phyloP scores from a whole-genome alignment of 139 green algal species.

The Chlorella sp. region DNA sequence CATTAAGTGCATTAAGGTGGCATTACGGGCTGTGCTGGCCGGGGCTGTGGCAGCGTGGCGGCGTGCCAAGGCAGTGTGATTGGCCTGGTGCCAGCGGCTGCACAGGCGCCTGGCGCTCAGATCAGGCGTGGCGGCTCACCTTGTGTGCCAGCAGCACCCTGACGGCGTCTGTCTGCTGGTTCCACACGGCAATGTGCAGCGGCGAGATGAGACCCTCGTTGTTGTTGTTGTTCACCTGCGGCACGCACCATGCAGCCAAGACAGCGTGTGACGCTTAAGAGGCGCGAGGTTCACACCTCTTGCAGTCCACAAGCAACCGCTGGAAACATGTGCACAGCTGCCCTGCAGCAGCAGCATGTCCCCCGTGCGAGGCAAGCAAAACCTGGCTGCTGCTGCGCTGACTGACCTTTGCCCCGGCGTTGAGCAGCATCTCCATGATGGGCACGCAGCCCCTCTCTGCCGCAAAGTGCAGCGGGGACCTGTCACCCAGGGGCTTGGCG shows the following conservation, averaged over 20 bases:
- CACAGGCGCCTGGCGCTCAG: neutral
- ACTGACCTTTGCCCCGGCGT: conserved; percentile 18
- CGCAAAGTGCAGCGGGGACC: conserved; percentile 30
- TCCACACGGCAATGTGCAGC: conserved; percentile 33
- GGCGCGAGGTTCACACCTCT: too few species aligned
- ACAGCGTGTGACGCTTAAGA: too few species aligned
- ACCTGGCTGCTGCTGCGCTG: too few species aligned
- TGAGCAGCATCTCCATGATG: conserved; percentile 18
- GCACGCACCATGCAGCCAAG: neutral
- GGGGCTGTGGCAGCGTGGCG: too few species aligned
- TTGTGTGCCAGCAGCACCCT: conserved; percentile 26
- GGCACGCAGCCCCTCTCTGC: conserved; percentile 23
- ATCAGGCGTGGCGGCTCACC: conserved; percentile 6
- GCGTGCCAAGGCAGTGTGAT: too few species aligned
- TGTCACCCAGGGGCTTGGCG: conserved; percentile 12
- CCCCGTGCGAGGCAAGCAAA: too few species aligned
- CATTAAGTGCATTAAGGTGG: too few species aligned
- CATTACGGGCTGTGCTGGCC: too few species aligned
- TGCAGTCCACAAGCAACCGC: too few species aligned
- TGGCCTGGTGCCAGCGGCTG: too few species aligned
- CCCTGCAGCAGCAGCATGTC: too few species aligned
- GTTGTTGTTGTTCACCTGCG: neutral
- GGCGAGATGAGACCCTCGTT: conserved; percentile 10
- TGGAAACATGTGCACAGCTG: too few species aligned
- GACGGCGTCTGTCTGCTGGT: conserved; percentile 22